Conservation (phyloP, 768 basidiomycete species). For the Tricholoma terreum region DNA sequence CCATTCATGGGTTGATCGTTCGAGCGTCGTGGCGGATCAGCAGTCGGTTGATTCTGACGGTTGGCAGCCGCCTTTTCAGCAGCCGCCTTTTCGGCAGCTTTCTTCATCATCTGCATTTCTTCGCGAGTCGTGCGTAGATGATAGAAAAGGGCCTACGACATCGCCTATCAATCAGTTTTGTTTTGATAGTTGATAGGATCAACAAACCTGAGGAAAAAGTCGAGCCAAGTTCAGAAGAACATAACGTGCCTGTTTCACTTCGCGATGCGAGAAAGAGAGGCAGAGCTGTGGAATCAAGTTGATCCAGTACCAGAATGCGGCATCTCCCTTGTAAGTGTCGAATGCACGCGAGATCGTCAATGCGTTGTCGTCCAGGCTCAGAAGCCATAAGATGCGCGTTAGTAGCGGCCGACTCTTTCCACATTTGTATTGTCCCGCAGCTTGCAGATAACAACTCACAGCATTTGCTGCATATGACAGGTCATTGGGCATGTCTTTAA, state of each 20-base stretch:
- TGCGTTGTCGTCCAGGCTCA: conserved; percentile 83
- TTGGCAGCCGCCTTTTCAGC: conserved; percentile 32
- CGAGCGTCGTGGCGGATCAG: conserved; percentile 30
- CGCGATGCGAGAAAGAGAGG: conserved; percentile 83
- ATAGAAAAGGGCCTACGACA: conserved; percentile 85
- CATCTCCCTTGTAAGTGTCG: conserved; percentile 94
- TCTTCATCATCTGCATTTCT: conserved; percentile 41
- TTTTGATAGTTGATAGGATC: neutral
- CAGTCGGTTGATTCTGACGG: conserved; percentile 21
- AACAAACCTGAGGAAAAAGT: conserved; percentile 82
- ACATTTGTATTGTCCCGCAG: conserved; percentile 92
- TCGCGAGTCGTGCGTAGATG: conserved; percentile 73
- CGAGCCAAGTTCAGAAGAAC: conserved; percentile 89
- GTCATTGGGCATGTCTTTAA: conserved; percentile 79
- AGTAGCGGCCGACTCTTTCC: conserved; percentile 90
- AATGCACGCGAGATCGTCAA: conserved; percentile 77
- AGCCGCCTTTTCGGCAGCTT: conserved; percentile 38
- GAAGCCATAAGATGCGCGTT: conserved; percentile 91
- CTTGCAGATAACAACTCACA: conserved; percentile 96
- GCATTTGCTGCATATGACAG: conserved; percentile 81
- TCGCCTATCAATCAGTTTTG: conserved; percentile 5
- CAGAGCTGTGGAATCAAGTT: conserved; percentile 93
- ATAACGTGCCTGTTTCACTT: conserved; percentile 89
- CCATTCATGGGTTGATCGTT: conserved; percentile 25
- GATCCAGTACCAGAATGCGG: conserved; percentile 99